Conservation (phyloP, 176 grass and related monocot species). For the Hordeum marinum region DNA sequence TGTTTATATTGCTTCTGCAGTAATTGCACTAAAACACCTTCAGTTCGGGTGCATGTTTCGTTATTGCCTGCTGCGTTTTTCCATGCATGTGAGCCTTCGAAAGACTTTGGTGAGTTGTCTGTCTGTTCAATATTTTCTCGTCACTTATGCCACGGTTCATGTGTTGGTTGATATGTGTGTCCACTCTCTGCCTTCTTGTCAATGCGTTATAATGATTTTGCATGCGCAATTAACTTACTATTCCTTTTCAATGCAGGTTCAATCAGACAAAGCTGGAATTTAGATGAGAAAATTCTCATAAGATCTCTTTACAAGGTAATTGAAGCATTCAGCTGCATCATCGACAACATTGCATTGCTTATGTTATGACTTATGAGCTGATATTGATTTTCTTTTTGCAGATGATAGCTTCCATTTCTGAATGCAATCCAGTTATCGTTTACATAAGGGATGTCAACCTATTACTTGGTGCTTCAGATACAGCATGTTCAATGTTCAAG, state of each 20-base stretch:
- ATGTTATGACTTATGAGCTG: slow-evolving; percentile 8
- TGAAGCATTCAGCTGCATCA: slow-evolving; percentile 4
- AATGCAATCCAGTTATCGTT: slow-evolving; percentile 53
- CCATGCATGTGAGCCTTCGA: not conserved
- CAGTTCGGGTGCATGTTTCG: not conserved
- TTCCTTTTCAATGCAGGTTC: slow-evolving; percentile 11
- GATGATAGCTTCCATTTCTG: slow-evolving; percentile 49
- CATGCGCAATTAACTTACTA: not conserved
- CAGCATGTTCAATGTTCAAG: slow-evolving; percentile 47
- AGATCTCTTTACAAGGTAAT: slow-evolving; percentile 78
- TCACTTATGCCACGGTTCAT: not conserved
- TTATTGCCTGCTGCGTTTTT: slow-evolving; percentile 10
- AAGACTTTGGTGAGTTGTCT: slow-evolving; percentile 28
- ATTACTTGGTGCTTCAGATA: slow-evolving; percentile 50
- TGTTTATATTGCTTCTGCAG: not conserved
- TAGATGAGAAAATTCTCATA: slow-evolving; percentile 66
- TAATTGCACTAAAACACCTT: not conserved
- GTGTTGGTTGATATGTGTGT: not conserved
- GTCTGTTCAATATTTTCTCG: not conserved
- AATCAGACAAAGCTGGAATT: slow-evolving; percentile 25
- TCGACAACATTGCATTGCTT: not conserved
- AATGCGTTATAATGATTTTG: not conserved
- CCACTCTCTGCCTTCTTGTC: not conserved
- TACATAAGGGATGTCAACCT: slow-evolving; percentile 70
- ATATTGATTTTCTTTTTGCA: slow-evolving; percentile 31